phyloP scores from a whole-genome alignment of 495 filamentous ascomycete species.

The Talaromyces wortmannii region DNA sequence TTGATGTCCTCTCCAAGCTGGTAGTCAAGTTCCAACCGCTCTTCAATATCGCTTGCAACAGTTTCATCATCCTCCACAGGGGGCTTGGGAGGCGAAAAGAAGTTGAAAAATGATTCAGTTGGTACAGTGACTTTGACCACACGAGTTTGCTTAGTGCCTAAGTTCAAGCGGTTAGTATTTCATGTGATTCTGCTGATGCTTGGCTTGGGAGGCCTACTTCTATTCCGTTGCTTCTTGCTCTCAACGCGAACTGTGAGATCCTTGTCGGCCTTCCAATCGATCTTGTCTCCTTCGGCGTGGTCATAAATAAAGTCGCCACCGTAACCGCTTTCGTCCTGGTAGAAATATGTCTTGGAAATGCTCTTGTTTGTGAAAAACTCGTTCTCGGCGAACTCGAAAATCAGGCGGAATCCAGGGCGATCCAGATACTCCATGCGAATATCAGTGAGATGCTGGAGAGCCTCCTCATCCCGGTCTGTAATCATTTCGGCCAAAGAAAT shows the following conservation, averaged over 20 bases:
- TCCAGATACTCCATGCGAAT: conserved; percentile 99
- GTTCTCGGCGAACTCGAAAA: conserved; percentile 95
- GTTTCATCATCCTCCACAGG: conserved; percentile 72
- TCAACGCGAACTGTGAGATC: conserved; percentile 92
- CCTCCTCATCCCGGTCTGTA: conserved; percentile 90
- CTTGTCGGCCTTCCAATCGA: conserved; percentile 90
- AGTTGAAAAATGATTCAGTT: conserved; percentile 99
- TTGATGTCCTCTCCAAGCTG: conserved; percentile 99
- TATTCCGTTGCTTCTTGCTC: conserved; percentile 99
- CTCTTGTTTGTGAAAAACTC: conserved; percentile 95
- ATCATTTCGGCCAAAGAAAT: conserved; percentile 95
- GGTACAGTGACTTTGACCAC: conserved; percentile 98
- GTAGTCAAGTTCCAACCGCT: conserved; percentile 97
- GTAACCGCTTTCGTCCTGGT: conserved; percentile 98
- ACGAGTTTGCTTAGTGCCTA: conserved; percentile 97
- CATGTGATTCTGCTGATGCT: not conserved
- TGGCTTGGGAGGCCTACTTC: conserved; percentile 59
- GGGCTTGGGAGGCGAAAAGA: conserved; percentile 92
- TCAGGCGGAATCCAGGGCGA: conserved; percentile 93
- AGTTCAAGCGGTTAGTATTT: conserved; percentile 19
- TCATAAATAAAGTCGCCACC: conserved; percentile 99
- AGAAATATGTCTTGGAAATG: conserved; percentile 97
- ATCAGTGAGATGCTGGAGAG: conserved; percentile 84
- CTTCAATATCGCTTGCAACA: conserved; percentile 84
- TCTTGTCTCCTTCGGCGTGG: conserved; percentile 95